Base-by-base conservation (phyloP, 371 early-diverging fungal species). In the Capniomyces stellatus region DNA sequence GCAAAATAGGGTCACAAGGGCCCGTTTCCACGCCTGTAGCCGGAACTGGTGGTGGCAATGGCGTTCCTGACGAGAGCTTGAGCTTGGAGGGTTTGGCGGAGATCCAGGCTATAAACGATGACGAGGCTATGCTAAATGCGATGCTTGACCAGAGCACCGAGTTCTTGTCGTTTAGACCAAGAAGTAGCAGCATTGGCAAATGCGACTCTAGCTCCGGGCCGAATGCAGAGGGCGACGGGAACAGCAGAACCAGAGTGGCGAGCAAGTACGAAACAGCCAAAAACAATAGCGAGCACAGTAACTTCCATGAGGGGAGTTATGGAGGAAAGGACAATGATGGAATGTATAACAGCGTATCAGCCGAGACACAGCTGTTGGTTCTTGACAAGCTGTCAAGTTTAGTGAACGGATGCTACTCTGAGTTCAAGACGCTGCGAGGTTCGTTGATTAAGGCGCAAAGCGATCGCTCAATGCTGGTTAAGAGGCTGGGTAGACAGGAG, bases 61-160 rank as follows among this genome's bases (percentile, higher is more conserved):
- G 25, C 4, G 6, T 22, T 44, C 6, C 10, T 8, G 44, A n/a
- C 12, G 44, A 44, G 21, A 6, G 10, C 8, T 12, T n/a, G 4
- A 19, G 19, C 19, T n/a, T 44, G 10, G 10, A 44, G 4, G 44
- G 22, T 19, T 6, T 6, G 21, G 21, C 4, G 4, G 51, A 50
- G 28, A 10, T 19, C 22, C 51, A 27, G 10, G 23, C 51, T 12
- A 3, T 54, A 10, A 13, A 25, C 13, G 54, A 54, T 29, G 54
- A 54, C 25, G 48, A 54, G 21, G 18, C 2, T 22, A 54, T 54
- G 54, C 54, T 54, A 6, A 41, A 46, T 29, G 54, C 54, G 13
- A 10, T 39, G 12, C 42, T 54, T 30, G 54, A 41, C 6, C 54
- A 54, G 29, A 8, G 10, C 21, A n/a, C 24, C n/a, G 19, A 29